phyloP scores from a whole-genome alignment of 257 asterid species.

The Echium plantagineum region DNA sequence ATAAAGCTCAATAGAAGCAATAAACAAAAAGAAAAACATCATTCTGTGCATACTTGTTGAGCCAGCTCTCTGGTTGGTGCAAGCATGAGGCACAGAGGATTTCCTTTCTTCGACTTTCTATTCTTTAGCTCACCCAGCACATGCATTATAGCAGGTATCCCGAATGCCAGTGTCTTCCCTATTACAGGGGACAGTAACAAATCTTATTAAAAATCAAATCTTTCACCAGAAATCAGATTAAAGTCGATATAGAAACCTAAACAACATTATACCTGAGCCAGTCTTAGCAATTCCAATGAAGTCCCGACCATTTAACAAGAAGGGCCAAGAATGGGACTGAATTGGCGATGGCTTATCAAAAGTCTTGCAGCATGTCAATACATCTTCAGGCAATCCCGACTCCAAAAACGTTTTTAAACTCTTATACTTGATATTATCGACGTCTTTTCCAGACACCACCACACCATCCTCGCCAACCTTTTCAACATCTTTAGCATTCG shows the following conservation, averaged over 20 bases:
- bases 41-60: constrained; percentile 60
- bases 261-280: constrained; percentile 57
- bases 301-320: constrained; percentile 81
- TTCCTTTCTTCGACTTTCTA: constrained; percentile 32
- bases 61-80: constrained; percentile 97
- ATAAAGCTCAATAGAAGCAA: background rate
- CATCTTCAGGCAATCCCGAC: constrained; percentile 52
- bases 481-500: constrained; percentile 12
- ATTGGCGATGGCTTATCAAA: constrained; percentile 90
- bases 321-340: constrained; percentile 94
- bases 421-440: constrained; percentile 47
- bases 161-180: constrained; percentile 96
- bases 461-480: constrained; percentile 52
- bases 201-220: background rate
- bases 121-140: constrained; percentile 46
- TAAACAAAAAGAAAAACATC: background rate
- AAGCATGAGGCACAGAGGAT: constrained; percentile 72
- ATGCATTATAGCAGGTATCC: constrained; percentile 85
- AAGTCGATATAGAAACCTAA: background rate
- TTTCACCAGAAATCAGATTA: background rate
- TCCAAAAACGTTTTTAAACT: constrained; percentile 51
- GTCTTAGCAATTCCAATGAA: constrained; percentile 92
- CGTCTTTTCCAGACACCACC: constrained; percentile 63
- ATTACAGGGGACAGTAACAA: constrained; percentile 9
- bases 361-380: constrained; percentile 72